These are phyloP conservation scores for Alternaria burnsii DNA, from an alignment of 2,329 filamentous ascomycete genomes.

Conservation along the genomic window DNA sequence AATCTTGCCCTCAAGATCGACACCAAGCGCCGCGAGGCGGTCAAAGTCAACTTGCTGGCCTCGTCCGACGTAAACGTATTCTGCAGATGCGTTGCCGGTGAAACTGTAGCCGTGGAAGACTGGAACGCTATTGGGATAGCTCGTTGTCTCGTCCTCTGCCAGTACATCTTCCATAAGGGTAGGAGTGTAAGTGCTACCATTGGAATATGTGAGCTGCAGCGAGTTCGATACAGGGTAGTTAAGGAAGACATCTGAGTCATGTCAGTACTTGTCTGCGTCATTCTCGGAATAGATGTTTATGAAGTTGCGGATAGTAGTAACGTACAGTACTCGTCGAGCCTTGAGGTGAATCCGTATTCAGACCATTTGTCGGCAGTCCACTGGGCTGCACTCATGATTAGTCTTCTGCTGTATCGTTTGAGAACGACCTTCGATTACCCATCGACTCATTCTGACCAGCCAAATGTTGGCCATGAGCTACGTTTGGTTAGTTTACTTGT, in stretches of 20 bases:
- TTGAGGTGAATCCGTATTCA: constrained; percentile 47
- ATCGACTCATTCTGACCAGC: constrained; percentile 49
- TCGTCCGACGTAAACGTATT: constrained; percentile 58
- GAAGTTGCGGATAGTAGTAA: not conserved
- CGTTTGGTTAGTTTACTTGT: constrained; percentile 16
- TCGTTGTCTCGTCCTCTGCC: constrained; percentile 45
- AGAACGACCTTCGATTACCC: constrained; percentile 3
- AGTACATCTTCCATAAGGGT: constrained; percentile 47
- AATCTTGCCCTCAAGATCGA: constrained; percentile 58
- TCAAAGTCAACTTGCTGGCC: constrained; percentile 57
- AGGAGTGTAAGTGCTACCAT: constrained; percentile 44
- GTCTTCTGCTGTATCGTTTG: not conserved
- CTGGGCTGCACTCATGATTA: constrained; percentile 35
- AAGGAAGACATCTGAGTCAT: constrained; percentile 42
- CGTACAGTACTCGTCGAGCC: constrained; percentile 49
- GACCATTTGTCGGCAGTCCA: constrained; percentile 52
- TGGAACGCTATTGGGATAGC: constrained; percentile 53
- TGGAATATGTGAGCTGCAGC: constrained; percentile 43
- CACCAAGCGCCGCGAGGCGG: constrained; percentile 52
- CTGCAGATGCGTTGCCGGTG: constrained; percentile 56
- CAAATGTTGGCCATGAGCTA: constrained; percentile 46
- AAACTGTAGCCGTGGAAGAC: constrained; percentile 60
- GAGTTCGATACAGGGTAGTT: constrained; percentile 51
- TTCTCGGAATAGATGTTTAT: not conserved
- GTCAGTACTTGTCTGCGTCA: constrained; percentile 2